Evolutionary conservation across 2,329 filamentous ascomycete genomes (phyloP), one percentile per base, ranked within the genome.

Genomic region (Nemania sp.): DNA sequence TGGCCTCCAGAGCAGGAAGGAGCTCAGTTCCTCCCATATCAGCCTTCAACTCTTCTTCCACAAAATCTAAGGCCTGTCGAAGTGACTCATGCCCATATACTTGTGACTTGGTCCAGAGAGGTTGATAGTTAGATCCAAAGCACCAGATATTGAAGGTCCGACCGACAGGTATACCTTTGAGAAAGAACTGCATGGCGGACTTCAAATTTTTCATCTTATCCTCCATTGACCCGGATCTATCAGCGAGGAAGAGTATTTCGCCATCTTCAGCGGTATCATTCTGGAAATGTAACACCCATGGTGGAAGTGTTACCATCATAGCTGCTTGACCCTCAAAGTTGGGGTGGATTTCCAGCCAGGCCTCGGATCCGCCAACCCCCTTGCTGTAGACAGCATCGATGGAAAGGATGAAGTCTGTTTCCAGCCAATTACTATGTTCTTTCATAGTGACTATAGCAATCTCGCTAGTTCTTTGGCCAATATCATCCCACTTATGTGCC

Each of bases 1-100:
- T 76, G 0, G 75, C 79, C 65, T 77, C 68, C 5, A 86, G 68
- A 0, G 83, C 82, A 1, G 63, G 34, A 4, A 81, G 68, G 65
- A 86, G 79, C 50, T 85, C 77, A 0, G 84, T 87, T 2, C 83
- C 84, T 10, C 83, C 83, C 69, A 80, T 81, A 46, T 79, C 64
- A 2, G 81, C 78, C 1, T 56, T 32, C 48, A 87, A 78, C 0
- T 56, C 80, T n/a, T 2, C 18, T 17, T 60, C 20, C 13, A 67
- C 55, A 43, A 62, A 57, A 2, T 62, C n/a, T 7, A 4, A 73
- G 65, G 62, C 80, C 73, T 56, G 74, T 77, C 67, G 83, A 83
- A 21, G 77, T 70, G 62, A 83, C 81, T 2, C 72, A 69, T 67
- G 77, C 68, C 0, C n/a, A 12, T 43, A 69, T 15, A 12, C 18